Evolutionary conservation across 805 yeast species (phyloP).

Genomic region (Danielozyma ontarioensis): DNA sequence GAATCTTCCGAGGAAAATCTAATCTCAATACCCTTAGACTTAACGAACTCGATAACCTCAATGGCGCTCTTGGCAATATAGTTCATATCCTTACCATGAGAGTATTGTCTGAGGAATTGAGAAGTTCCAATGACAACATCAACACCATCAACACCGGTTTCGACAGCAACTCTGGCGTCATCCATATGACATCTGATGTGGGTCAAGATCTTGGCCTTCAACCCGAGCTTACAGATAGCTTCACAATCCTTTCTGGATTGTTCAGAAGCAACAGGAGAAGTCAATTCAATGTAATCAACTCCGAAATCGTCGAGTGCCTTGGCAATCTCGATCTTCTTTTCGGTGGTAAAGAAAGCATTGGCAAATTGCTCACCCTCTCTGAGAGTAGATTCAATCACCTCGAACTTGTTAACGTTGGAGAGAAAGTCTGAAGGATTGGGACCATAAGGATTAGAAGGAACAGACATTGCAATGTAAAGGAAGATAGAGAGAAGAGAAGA

Average conservation of each 20-base stretch:
- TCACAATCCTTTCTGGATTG: constrained; percentile 55
- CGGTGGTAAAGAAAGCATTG: constrained; percentile 54
- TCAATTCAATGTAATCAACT: constrained; percentile 55
- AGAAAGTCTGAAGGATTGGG: constrained; percentile 55
- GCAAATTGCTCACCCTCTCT: constrained; percentile 66
- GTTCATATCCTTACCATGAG: constrained; percentile 59
- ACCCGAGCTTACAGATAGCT: constrained; percentile 54
- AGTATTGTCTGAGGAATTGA: constrained; percentile 49
- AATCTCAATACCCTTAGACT: constrained; percentile 55
- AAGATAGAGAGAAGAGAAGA: neutral
- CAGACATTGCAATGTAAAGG: constrained; percentile 11
- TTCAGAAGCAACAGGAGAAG: constrained; percentile 57
- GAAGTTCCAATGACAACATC: constrained; percentile 59
- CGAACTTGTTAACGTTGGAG: constrained; percentile 49
- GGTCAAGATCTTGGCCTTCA: constrained; percentile 53
- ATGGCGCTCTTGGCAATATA: constrained; percentile 52
- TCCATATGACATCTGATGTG: constrained; percentile 61
- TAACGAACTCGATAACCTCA: constrained; percentile 56
- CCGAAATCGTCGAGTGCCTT: constrained; percentile 59
- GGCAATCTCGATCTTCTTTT: constrained; percentile 53
- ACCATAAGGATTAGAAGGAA: constrained; percentile 45
- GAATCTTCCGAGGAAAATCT: constrained; percentile 58
- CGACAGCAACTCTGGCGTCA: constrained; percentile 56
- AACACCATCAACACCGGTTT: constrained; percentile 60
- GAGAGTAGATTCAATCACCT: constrained; percentile 52